Conservation (phyloP, 192 early-diverging fungal genomes). For the Jimgerdemannia lactiflua region DNA sequence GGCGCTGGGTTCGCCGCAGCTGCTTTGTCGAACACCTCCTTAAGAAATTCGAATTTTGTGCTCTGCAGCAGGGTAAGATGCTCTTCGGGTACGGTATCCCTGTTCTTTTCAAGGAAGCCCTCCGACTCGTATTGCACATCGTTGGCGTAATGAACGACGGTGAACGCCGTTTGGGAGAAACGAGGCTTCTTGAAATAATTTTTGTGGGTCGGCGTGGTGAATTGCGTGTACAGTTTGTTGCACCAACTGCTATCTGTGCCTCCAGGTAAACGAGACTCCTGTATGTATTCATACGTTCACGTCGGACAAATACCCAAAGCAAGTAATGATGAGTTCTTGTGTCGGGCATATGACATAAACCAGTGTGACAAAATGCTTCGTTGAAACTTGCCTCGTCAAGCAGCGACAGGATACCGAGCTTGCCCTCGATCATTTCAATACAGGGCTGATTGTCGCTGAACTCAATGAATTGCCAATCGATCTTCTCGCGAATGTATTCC, state of each 20-base stretch:
- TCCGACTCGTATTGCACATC: conserved; percentile 94
- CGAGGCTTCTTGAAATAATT: conserved; percentile 90
- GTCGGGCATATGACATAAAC: not conserved
- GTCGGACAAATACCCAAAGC: too few species aligned
- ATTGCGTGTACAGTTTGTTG: conserved; percentile 88
- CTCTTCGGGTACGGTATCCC: conserved; percentile 96
- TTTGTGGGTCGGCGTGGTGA: conserved; percentile 60
- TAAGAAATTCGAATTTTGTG: conserved; percentile 76
- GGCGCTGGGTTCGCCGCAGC: conserved; percentile 35
- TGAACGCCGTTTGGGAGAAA: conserved; percentile 86
- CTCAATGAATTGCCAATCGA: conserved; percentile 98
- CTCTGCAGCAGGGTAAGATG: conserved; percentile 76
- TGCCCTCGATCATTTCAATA: conserved; percentile 98
- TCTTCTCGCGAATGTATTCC: conserved; percentile 94
- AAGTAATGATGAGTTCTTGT: not conserved
- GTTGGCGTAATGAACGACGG: conserved; percentile 93
- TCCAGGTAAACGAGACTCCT: conserved; percentile 72
- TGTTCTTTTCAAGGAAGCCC: conserved; percentile 98
- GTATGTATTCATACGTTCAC: not conserved
- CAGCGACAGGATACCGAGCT: conserved; percentile 90
- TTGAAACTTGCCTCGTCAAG: conserved; percentile 85
- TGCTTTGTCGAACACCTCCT: conserved; percentile 71
- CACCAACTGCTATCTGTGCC: conserved; percentile 84
- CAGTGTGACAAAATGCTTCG: not conserved
- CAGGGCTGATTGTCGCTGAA: conserved; percentile 99